phyloP scores from a whole-genome alignment of 441 rosid genomes.

The Melastoma candidum region DNA sequence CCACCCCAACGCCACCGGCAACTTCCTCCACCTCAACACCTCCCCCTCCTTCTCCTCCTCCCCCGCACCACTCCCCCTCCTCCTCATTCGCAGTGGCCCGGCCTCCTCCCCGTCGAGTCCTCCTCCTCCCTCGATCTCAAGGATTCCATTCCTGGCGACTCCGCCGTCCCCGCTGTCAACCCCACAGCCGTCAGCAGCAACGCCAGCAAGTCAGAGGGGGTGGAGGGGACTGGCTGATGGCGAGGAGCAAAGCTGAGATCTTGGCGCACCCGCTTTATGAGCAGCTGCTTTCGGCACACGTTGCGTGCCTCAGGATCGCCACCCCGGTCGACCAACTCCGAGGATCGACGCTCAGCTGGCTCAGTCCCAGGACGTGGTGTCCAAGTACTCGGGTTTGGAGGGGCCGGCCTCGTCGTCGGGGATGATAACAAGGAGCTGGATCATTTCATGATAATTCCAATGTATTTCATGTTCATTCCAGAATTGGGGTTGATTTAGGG shows the following conservation, averaged over 20 bases:
- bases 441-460: conserved; percentile 73
- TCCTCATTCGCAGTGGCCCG: conserved; percentile 26
- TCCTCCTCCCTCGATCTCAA: conserved; percentile 42
- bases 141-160: conserved; percentile 8
- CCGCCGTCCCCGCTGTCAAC: conserved; percentile 26
- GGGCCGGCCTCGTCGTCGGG: conserved; percentile 47
- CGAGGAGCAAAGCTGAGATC: conserved; percentile 77
- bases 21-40: conserved; percentile 42
- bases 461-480: too few species aligned
- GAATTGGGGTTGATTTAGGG: too few species aligned
- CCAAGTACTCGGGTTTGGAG: conserved; percentile 77
- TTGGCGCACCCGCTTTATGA: conserved; percentile 82
- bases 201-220: conserved; percentile 33
- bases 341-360: conserved; percentile 95
- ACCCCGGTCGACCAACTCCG: conserved; percentile 98
- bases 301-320: conserved; percentile 85
- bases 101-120: conserved; percentile 28
- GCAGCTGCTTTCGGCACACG: conserved; percentile 89
- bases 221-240: conserved; percentile 77
- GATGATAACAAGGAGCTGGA: conserved; percentile 88
- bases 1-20: conserved; percentile 27
- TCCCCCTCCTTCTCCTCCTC: conserved; percentile 37
- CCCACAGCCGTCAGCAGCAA: conserved; percentile 31
- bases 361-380: conserved; percentile 87
- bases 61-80: conserved; percentile 32